Base-by-base conservation (phyloP, 495 filamentous ascomycete species). In the Tetracladium marchalianum region DNA sequence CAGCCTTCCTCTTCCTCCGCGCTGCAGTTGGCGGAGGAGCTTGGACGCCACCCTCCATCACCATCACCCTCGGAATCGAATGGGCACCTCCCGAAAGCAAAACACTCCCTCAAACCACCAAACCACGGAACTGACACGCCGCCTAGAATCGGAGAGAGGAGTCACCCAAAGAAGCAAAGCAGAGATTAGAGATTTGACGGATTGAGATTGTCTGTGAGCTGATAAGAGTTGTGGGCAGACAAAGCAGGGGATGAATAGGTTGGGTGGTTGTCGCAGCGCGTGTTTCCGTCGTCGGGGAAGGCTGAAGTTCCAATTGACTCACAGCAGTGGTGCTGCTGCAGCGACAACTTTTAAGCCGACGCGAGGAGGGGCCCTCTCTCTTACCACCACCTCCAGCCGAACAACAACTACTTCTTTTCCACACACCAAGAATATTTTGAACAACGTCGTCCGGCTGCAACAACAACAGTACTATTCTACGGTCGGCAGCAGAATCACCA, bases 1-100 rank as follows among this genome's bases (percentile, higher is more conserved):
- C 71, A 40, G 73, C 66, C 60, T 71, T 76, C 52, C 73, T 62
- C 61, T 76, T 78, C 54, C 69, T 69, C 44, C 22, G 53, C 52
- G 43, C 59, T 52, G 47, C 53, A 27, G 22, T 27, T 27, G 22
- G 22, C 22, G 22, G 22, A 27, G 54, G 46, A 51, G 43, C 48
- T 57, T 66, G 64, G 35, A 62, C 59, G 46, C 56, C 51, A 44
- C 64, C 61, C 47, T 68, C 54, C 41, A 47, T 36, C 44, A 41
- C 46, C 46, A 39, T 45, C 38, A 31, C 31, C 49, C 11, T 11
- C 46, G 27, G 17, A 27, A 44, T 41, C 31, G 16, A 19, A 31
- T 16, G 19, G 35, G 10, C 31, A 18, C 43, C 44, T 45, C 41
- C 32, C 22, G 43, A 17, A 11, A 19, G 11, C 11, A 44, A 37